Evolutionary conservation across 2,329 filamentous ascomycete genomes (phyloP), one percentile per base, ranked within the genome.

Genomic region (Colletotrichum zoysiae): DNA sequence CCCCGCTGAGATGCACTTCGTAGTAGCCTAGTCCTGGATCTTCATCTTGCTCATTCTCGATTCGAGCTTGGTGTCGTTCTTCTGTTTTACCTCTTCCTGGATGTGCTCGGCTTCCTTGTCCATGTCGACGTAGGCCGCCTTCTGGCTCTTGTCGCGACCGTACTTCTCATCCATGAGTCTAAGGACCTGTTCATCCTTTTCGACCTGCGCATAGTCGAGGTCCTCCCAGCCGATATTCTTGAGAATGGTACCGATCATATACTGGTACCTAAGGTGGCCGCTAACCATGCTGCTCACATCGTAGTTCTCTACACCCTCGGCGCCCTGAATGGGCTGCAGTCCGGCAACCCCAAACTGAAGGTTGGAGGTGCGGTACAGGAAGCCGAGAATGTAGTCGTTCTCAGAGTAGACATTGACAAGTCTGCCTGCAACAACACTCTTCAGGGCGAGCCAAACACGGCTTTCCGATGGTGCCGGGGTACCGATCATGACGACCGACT

Each of bases 331-430:
- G 20, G 88, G 87, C 79, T 97, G 92, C 23, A 98, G 83, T 0
- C 95, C 95, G 0, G 95, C 95, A 44, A 98, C 87, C 2, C 95
- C 95, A 73, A 92, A 91, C 74, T 96, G 91, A 61, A 95, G 88
- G 75, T 92, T 94, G 65, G 92, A 93, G 3, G 90, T 93, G 62
- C 95, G 91, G 79, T 95, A 97, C 50, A 98, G 85, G 79, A 98
- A 97, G 0, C 91, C 95, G 2, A 98, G 90, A 33, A 98, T 90
- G 75, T 94, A 95, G 80, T 98, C 95, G 58, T 94, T 93, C 63
- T 92, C 90, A 0, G 93, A 97, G 79, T 92, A 98, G 4, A 96
- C 94, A 76, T 98, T 98, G 78, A 98, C 87, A n/a, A 98, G 85
- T 30, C 95, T 90, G 0, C 95, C 95, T 51, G 90, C 88, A 5